phyloP scores from a whole-genome alignment of 495 filamentous ascomycete species.

The Terfezia claveryi region DNA sequence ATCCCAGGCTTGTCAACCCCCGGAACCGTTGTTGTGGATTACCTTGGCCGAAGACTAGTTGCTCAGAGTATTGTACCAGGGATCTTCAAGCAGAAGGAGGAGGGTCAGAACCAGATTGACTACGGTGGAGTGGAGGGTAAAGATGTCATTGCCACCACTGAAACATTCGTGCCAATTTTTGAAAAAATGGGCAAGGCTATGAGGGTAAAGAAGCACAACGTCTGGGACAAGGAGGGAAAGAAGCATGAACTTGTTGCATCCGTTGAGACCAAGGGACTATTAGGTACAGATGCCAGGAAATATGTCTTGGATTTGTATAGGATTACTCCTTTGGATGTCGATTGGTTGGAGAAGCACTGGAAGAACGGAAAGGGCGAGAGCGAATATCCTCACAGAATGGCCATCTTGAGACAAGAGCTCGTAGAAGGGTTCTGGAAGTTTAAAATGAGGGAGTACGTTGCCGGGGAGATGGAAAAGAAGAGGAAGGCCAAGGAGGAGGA shows the following conservation, averaged over 20 bases:
- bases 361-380: constrained; percentile 26
- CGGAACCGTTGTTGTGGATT: constrained; percentile 91
- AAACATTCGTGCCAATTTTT: constrained; percentile 65
- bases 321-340: constrained; percentile 74
- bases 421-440: constrained; percentile 61
- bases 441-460: constrained; percentile 74
- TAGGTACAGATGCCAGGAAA: constrained; percentile 92
- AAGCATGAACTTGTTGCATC: constrained; percentile 83
- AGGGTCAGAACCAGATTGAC: constrained; percentile 94
- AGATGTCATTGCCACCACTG: constrained; percentile 76
- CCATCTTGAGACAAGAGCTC: constrained; percentile 69
- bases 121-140: constrained; percentile 97
- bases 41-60: constrained; percentile 88
- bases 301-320: constrained; percentile 95
- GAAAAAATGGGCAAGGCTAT: constrained; percentile 73
- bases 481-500: constrained; percentile 22
- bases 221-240: constrained; percentile 92
- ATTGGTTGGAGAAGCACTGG: constrained; percentile 58
- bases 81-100: constrained; percentile 96
- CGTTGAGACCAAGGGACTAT: constrained; percentile 90
- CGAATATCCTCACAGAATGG: constrained; percentile 85
- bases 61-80: constrained; percentile 97
- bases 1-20: constrained; percentile 84
- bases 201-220: constrained; percentile 77
- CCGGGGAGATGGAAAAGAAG: constrained; percentile 43